Conservation (phyloP, 1,284 basidiomycete genomes). For the Fomitopsis palustris region DNA sequence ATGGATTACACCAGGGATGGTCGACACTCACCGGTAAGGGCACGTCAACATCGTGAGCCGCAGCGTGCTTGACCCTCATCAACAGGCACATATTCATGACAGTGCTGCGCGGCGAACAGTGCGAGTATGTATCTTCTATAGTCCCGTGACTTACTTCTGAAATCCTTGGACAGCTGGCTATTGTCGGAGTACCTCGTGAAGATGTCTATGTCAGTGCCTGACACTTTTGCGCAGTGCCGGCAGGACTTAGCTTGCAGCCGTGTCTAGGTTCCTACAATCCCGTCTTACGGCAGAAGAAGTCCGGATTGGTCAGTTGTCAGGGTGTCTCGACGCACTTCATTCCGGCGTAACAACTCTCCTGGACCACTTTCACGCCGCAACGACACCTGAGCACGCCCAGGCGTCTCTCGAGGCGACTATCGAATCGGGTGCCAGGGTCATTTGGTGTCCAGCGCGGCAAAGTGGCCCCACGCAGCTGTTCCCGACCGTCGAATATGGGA, state of each 20-base stretch:
- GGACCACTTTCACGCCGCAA: conserved; percentile 31
- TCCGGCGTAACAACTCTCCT: conserved; percentile 31
- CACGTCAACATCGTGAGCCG: too few relatives aligned
- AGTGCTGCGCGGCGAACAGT: conserved; percentile 25
- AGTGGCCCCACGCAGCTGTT: conserved; percentile 23
- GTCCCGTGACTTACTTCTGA: too few relatives aligned
- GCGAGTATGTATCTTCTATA: conserved; percentile 22
- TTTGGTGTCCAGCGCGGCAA: conserved; percentile 28
- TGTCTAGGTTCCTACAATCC: conserved; percentile 22
- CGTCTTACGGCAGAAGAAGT: conserved; percentile 27
- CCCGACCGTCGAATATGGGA: conserved; percentile 22
- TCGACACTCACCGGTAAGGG: conserved; percentile 29
- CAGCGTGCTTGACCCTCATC: neutral
- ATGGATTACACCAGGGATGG: conserved; percentile 30
- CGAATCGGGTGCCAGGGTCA: conserved; percentile 28
- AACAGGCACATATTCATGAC: conserved; percentile 30
- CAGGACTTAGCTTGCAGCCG: neutral
- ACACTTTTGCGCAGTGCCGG: neutral
- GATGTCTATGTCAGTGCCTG: conserved; percentile 21
- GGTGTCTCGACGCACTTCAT: conserved; percentile 31
- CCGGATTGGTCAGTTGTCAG: conserved; percentile 29
- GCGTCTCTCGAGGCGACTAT: conserved; percentile 25
- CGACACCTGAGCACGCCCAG: conserved; percentile 26
- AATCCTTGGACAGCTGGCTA: conserved; percentile 19
- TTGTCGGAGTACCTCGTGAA: conserved; percentile 30